phyloP scores from a whole-genome alignment of 345 rosid species.

The Citrus maxima region DNA sequence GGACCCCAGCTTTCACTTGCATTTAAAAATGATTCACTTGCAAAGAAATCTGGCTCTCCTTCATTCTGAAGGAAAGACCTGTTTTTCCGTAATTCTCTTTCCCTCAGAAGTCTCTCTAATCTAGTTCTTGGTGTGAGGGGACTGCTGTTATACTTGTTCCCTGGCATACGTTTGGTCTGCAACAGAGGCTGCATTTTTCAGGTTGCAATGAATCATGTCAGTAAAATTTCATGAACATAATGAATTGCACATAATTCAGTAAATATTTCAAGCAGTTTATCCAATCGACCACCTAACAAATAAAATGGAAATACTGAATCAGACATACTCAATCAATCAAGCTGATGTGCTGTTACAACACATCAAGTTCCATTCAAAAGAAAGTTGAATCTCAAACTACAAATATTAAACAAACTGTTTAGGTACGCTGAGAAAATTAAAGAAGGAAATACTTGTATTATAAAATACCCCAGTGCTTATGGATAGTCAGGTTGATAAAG shows the following conservation, averaged over 20 bases:
- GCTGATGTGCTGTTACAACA: neutral
- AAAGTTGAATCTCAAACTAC: neutral
- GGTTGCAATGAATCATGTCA: neutral
- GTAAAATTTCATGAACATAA: neutral
- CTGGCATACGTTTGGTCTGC: slow-evolving; percentile 31
- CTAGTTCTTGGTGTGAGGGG: slow-evolving; percentile 46
- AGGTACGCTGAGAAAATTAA: neutral
- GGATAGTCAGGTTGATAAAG: too few species aligned
- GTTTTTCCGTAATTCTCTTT: slow-evolving; percentile 49
- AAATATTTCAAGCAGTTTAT: neutral
- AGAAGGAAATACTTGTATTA: neutral
- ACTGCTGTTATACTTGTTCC: slow-evolving; percentile 32
- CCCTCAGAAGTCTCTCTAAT: slow-evolving; percentile 49
- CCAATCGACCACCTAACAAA: neutral
- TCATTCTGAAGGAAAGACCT: slow-evolving; percentile 21
- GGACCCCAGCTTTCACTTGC: slow-evolving; percentile 23
- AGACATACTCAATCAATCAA: neutral
- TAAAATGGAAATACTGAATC: too few species aligned
- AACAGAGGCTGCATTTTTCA: slow-evolving; percentile 26
- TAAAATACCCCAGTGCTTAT: too few species aligned
- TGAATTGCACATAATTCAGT: neutral
- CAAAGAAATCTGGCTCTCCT: slow-evolving; percentile 28
- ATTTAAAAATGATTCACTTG: slow-evolving; percentile 16
- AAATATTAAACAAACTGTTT: neutral
- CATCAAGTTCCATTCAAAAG: neutral